Percentiles rank a stretch among this genome's conserved stretches.
phyloP scores from a whole-genome alignment of 306 rosid genomes.

The Arachis hypogaea region DNA sequence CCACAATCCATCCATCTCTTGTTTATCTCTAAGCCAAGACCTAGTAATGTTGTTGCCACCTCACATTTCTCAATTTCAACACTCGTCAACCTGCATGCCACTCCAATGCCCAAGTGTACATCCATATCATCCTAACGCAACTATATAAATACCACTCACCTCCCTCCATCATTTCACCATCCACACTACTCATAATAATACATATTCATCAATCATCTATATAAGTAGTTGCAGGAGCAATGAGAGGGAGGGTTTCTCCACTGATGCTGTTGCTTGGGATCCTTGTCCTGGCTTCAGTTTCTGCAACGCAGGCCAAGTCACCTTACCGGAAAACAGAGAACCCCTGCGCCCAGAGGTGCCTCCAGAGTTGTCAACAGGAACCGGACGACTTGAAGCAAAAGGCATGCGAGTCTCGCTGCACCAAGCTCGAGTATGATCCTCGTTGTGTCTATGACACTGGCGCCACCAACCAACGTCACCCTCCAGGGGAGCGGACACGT shows the following conservation, averaged over 20 bases:
- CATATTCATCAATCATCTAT: background rate
- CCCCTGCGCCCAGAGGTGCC: conserved; percentile 1
- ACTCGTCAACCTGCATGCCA: conserved; percentile 46
- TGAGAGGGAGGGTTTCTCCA: conserved; percentile 33
- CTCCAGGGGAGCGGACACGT: no score
- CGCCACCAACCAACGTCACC: no score
- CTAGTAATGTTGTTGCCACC: background rate
- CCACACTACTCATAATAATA: background rate
- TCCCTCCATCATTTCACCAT: conserved; percentile 9
- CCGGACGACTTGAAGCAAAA: background rate
- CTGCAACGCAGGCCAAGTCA: background rate
- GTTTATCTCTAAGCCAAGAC: no score
- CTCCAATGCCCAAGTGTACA: conserved; percentile 6
- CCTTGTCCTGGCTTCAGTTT: conserved; percentile 35
- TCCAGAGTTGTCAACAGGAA: background rate
- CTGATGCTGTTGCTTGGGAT: conserved; percentile 35
- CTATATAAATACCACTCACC: conserved; percentile 31
- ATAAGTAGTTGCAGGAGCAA: background rate
- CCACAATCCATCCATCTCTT: background rate
- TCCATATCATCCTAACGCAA: background rate
- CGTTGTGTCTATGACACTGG: no score
- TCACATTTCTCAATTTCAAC: conserved; percentile 34
- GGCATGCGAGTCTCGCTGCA: conserved; percentile 37
- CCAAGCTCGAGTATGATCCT: no score
- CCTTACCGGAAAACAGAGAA: background rate